Base-by-base conservation (phyloP, 768 basidiomycete genomes). In the Tulasnella sp. region DNA sequence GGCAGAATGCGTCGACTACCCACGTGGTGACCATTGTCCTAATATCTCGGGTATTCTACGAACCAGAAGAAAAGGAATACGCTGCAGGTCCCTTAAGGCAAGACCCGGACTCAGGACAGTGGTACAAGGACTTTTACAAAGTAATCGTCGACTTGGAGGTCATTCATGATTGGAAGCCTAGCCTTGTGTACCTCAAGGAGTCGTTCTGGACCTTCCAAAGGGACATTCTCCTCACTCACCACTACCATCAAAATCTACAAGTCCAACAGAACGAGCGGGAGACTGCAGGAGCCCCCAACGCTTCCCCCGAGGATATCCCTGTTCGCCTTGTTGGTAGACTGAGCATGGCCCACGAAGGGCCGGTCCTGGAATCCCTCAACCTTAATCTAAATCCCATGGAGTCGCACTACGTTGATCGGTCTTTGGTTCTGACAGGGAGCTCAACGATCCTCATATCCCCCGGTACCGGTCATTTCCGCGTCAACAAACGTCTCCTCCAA, bases 61-160 rank as follows among this genome's bases (percentile, higher is more conserved):
- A 96, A 79, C 85, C 89, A 73, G 87, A 89, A 6, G 94, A 96
- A 83, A 88, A 93, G 70, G 89, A 89, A 79, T 93, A 93, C 80
- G 94, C 94, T 2, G 92, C 93, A 2, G 94, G 94, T 1, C 93
- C 93, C 7, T 85, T 98, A 70, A 88, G 90, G 18, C 85, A 87
- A 74, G 92, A 95, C 81, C 40, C 75, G 16, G 93, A 94, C 76
- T 87, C 91, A 70, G 92, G 91, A 13, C 85, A 86, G 71, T 94
- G 91, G 90, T 95, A 96, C 85, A 97, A 98, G 84, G 98, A 98
- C 83, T 97, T 96, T 82, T 98, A 91, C 89, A 96, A 97, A 84
- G 91, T 99, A 81, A 93, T 96, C 82, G 93, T 94, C 5, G 97
- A 99, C 82, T 86, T 97, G 42, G 95, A 99, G 82, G 90, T 94